Conservation (phyloP, 116 monocot genomes). For the Posidonia oceanica region DNA sequence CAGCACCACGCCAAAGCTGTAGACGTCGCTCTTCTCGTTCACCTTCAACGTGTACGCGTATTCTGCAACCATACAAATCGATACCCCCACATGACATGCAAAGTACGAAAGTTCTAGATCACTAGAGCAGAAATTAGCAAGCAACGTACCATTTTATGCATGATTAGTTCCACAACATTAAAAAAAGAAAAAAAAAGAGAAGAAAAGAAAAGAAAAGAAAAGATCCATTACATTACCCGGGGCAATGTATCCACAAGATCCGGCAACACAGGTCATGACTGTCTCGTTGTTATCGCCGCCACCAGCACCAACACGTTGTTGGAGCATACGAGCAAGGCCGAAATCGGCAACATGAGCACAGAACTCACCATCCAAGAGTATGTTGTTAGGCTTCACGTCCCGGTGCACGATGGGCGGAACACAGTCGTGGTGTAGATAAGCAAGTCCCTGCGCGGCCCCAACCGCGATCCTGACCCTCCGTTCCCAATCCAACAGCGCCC, state of each 20-base stretch:
- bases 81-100: no score
- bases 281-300: background rate
- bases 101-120: no score
- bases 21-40: conserved; percentile 93
- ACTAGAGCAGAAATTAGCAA: no score
- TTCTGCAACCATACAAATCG: conserved; percentile 21
- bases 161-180: no score
- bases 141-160: no score
- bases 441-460: conserved; percentile 63
- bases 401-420: conserved; percentile 79
- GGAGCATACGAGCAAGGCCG: conserved; percentile 59
- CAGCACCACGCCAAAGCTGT: conserved; percentile 87
- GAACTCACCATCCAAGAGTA: conserved; percentile 65
- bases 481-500: conserved; percentile 40
- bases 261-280: conserved; percentile 27
- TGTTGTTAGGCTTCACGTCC: conserved; percentile 90
- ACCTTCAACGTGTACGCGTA: conserved; percentile 66
- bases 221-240: conserved; percentile 26
- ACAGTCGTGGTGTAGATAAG: conserved; percentile 73
- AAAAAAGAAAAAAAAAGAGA: no score
- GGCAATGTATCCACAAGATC: conserved; percentile 65
- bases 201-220: no score
- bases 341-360: conserved; percentile 68
- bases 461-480: conserved; percentile 50
- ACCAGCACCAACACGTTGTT: conserved; percentile 25